Conservation (phyloP, 192 early-diverging fungal species). For the Glomus cerebriforme region DNA sequence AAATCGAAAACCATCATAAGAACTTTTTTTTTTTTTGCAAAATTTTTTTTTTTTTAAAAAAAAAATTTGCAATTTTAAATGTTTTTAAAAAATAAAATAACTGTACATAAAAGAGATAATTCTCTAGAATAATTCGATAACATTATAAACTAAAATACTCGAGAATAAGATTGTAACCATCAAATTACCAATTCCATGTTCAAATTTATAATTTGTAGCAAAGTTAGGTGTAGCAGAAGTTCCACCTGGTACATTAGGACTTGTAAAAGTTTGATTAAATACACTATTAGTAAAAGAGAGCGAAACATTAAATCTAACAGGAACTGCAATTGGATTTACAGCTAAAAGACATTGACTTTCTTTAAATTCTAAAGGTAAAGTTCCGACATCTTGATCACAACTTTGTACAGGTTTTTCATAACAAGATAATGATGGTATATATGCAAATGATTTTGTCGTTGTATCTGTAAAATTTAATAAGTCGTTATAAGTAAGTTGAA, state of each 20-base stretch:
- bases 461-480: not conserved
- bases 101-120: no score
- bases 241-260: not conserved
- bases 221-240: not conserved
- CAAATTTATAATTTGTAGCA: not conserved
- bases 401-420: slow-evolving; percentile 1
- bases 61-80: no score
- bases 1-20: no score
- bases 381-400: slow-evolving; percentile 11
- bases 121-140: not conserved
- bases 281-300: not conserved
- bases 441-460: not conserved
- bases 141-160: not conserved
- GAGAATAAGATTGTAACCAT: not conserved
- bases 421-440: slow-evolving; percentile 12
- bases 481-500: not conserved
- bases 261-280: not conserved
- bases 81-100: no score
- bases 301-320: not conserved
- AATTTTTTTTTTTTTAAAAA: no score
- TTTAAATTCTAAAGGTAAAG: not conserved
- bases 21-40: no score
- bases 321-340: not conserved
- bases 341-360: not conserved
- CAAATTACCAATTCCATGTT: not conserved